Evolutionary conservation across 2,329 filamentous ascomycete species (phyloP).

Genomic region (Sclerotinia minor): DNA sequence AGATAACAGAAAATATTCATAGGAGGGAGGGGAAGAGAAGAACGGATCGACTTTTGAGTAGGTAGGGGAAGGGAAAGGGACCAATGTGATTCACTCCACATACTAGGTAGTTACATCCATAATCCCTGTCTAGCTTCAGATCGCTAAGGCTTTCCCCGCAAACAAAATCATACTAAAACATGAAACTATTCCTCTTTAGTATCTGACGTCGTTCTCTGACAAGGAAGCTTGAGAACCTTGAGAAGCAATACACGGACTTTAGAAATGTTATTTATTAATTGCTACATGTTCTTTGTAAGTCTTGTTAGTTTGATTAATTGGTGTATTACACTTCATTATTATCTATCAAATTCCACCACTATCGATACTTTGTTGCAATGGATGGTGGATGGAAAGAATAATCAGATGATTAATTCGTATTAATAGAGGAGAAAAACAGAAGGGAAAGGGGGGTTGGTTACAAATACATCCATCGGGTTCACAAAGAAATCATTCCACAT

Average conservation of each 20-base stretch:
- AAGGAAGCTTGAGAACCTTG: neutral
- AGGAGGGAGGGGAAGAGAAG: neutral
- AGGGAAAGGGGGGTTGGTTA: too few species aligned
- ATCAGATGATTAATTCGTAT: neutral
- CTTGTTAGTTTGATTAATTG: neutral
- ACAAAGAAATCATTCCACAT: neutral
- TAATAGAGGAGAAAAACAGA: too few species aligned
- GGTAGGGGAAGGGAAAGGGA: neutral
- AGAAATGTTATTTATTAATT: neutral
- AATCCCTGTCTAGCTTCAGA: neutral
- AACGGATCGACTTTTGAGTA: too few species aligned
- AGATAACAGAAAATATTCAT: neutral
- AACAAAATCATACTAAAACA: neutral
- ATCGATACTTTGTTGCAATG: neutral
- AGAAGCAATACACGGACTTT: neutral
- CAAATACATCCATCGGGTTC: neutral
- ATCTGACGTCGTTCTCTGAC: constrained; percentile 8
- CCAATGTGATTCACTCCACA: neutral
- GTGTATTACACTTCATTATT: neutral
- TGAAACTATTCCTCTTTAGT: neutral
- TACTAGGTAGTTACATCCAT: neutral
- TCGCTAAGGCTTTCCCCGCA: constrained; percentile 16
- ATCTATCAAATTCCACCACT: too few species aligned
- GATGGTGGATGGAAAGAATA: neutral
- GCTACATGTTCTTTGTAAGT: neutral